Evolutionary conservation across 2,329 filamentous ascomycete species (phyloP).

Genomic region (Beauveria sp.): DNA sequence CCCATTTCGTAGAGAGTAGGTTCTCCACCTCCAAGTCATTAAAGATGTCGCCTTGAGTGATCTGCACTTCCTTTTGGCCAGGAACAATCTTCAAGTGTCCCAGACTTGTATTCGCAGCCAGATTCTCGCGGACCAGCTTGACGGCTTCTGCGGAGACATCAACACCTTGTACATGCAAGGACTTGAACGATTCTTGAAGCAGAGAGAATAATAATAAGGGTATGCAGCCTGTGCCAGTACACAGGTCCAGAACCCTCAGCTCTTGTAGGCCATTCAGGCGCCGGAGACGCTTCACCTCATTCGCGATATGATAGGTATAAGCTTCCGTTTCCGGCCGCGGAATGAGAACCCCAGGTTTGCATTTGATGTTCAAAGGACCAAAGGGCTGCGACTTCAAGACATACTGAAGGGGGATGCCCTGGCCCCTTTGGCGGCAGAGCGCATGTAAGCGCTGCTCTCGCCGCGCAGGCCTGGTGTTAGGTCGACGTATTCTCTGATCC

Average conservation of each 20-base stretch:
- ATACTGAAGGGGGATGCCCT: conserved; percentile 78
- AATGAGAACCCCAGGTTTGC: conserved; percentile 72
- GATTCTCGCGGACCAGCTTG: conserved; percentile 56
- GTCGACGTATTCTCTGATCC: conserved; percentile 57
- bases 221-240: conserved; percentile 88
- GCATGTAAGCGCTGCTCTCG: conserved; percentile 22
- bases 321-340: conserved; percentile 73
- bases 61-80: conserved; percentile 27
- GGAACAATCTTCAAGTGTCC: conserved; percentile 17
- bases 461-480: conserved; percentile 13
- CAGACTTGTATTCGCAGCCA: conserved; percentile 37
- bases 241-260: conserved; percentile 67
- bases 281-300: conserved; percentile 26
- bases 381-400: conserved; percentile 84
- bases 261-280: neutral
- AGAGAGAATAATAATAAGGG: conserved; percentile 65
- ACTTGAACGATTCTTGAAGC: conserved; percentile 34
- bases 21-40: conserved; percentile 27
- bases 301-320: conserved; percentile 51
- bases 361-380: conserved; percentile 71
- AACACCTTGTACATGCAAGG: conserved; percentile 54
- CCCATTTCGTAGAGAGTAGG: conserved; percentile 27
- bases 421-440: conserved; percentile 42
- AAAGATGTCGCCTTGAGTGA: conserved; percentile 45
- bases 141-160: conserved; percentile 66